Conservation (phyloP, 2,329 filamentous ascomycete species). For the Fusarium sp. region DNA sequence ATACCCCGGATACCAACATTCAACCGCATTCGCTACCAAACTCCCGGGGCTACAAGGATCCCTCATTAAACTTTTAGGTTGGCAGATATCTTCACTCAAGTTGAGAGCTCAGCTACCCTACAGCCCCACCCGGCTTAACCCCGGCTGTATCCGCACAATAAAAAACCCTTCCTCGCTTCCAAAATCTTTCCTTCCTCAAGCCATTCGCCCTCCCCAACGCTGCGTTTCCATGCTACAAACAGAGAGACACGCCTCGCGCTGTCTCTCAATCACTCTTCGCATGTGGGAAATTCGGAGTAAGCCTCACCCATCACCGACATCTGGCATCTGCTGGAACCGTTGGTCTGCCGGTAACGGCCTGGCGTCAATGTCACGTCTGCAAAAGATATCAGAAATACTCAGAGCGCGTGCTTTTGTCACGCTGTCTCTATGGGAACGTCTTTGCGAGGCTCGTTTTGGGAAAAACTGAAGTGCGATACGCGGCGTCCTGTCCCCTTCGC, state of each 20-base stretch:
- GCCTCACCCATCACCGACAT: constrained; percentile 65
- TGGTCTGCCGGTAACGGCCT: constrained; percentile 85
- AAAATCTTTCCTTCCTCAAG: constrained; percentile 45
- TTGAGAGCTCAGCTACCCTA: constrained; percentile 11
- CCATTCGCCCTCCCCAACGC: constrained; percentile 84
- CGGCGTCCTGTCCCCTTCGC: constrained; percentile 63
- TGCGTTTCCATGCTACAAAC: constrained; percentile 95
- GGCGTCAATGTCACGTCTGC: constrained; percentile 81
- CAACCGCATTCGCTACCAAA: background rate
- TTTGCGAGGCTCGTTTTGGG: constrained; percentile 85
- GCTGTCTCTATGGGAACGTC: constrained; percentile 81
- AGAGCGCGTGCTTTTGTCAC: constrained; percentile 50
- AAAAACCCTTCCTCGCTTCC: constrained; percentile 47
- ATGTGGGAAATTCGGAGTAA: constrained; percentile 99
- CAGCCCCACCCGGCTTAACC: constrained; percentile 2
- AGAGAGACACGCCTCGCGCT: constrained; percentile 53
- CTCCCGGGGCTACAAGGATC: background rate
- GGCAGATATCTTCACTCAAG: background rate
- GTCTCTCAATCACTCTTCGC: constrained; percentile 52
- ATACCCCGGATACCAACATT: background rate
- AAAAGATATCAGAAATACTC: constrained; percentile 93
- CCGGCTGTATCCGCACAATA: constrained; percentile 24
- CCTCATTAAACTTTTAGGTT: background rate
- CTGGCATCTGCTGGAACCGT: constrained; percentile 20
- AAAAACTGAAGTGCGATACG: constrained; percentile 91